These are phyloP conservation scores for Corylus avellana DNA, from an alignment of 306 rosid genomes.

Conservation along the genomic window DNA sequence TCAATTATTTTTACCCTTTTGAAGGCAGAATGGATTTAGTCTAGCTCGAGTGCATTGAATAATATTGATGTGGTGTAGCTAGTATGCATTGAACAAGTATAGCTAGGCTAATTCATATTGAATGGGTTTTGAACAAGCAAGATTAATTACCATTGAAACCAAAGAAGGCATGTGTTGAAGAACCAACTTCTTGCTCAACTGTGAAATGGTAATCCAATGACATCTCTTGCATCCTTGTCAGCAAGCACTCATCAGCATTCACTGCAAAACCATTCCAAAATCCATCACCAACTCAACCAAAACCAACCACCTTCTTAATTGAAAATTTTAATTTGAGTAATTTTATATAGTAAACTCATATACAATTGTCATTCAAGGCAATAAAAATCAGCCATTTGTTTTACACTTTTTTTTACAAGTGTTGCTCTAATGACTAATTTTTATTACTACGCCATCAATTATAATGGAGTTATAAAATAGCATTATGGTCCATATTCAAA, in stretches of 20 bases:
- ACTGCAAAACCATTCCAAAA: constrained; percentile 45
- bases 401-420: too few species aligned
- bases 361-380: too few species aligned
- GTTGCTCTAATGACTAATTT: too few species aligned
- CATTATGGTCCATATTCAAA: background rate
- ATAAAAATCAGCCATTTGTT: too few species aligned
- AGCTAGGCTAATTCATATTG: background rate
- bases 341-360: too few species aligned
- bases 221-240: constrained; percentile 99
- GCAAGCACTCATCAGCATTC: constrained; percentile 79
- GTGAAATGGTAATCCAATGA: constrained; percentile 96
- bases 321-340: too few species aligned
- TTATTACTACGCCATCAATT: too few species aligned
- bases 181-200: constrained; percentile 99
- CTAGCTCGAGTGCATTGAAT: background rate
- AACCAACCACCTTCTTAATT: background rate
- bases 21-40: background rate
- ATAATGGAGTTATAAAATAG: too few species aligned
- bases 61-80: background rate
- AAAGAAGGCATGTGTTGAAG: constrained; percentile 97
- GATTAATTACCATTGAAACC: constrained; percentile 86
- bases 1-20: background rate
- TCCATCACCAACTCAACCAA: background rate
- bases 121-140: background rate
- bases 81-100: too few species aligned